Evolutionary conservation across 2,329 filamentous ascomycete species (phyloP).

Genomic region (Nigrospora sphaerica): DNA sequence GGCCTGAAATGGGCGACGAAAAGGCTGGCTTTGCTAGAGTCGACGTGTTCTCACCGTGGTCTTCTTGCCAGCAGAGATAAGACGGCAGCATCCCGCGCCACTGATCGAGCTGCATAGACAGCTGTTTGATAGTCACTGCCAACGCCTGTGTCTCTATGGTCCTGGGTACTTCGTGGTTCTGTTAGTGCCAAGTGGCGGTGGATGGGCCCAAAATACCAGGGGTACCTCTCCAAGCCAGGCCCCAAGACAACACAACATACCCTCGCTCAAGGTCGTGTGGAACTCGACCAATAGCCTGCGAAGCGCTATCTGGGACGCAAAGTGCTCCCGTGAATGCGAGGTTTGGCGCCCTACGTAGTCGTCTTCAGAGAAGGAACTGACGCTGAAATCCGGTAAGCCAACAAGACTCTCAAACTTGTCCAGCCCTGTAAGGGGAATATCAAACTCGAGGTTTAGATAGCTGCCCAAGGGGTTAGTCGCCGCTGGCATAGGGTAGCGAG

Average conservation of each 20-base stretch:
- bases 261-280: slow-evolving; percentile 41
- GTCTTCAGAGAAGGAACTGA: slow-evolving; percentile 34
- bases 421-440: slow-evolving; percentile 48
- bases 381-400: slow-evolving; percentile 45
- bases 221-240: no score
- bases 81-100: slow-evolving; percentile 51
- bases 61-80: slow-evolving; percentile 51
- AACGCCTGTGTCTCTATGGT: no score
- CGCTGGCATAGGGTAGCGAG: neutral
- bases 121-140: slow-evolving; percentile 34
- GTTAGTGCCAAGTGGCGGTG: no score
- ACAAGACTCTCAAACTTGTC: slow-evolving; percentile 45
- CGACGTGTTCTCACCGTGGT: slow-evolving; percentile 6
- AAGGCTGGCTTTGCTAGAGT: slow-evolving; percentile 8
- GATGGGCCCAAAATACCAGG: no score
- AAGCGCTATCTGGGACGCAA: slow-evolving; percentile 53
- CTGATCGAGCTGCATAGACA: slow-evolving; percentile 46
- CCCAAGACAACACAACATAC: slow-evolving; percentile 21
- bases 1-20: slow-evolving; percentile 14
- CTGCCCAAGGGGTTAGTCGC: slow-evolving; percentile 24
- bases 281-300: slow-evolving; percentile 45
- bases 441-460: slow-evolving; percentile 49
- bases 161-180: no score
- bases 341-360: slow-evolving; percentile 40
- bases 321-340: slow-evolving; percentile 50